Base-by-base conservation (phyloP, 148 eudicot species). In the Linanthus parryae region DNA sequence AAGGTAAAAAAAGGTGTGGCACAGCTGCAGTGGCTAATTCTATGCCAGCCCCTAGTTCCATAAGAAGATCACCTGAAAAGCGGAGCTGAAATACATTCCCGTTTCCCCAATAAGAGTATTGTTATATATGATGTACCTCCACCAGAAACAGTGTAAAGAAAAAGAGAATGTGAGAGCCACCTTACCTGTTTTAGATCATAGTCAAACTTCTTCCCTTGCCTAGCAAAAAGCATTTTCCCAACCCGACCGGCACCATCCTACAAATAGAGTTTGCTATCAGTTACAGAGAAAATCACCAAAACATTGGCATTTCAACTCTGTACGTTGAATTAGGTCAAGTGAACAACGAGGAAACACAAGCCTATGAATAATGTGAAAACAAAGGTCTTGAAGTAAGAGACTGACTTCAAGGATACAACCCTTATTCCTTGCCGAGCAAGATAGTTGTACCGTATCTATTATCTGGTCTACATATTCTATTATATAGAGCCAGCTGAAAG, bases 181-280 rank as follows among this genome's bases (percentile, higher is more conserved):
- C 26, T 42, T 64, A 92, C 99, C 80, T 92, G 99, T 71, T 92
- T 92, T 40, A 92, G 71, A 70, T 92, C 99, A 68, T 84, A 92
- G 68, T 92, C 99, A 59, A 92, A 92, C 63, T 92, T 92, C 79
- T 73, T 92, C 60, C 96, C 99, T 71, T 92, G 99, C 23, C 96
- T 74, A 63, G 99, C 68, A 77, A 77, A 92, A 46, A 92, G 81
- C 99, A 92, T 88, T 73, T 92, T 92, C 45, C 99, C 99, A 23
- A 92, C 77, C 52, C 99, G 78, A 16, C 99, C 99, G 59, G 99
- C 94, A 48, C 96, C 99, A 80, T 92, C 96, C 99, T 92, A 54
- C 59, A 61, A 27, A 62, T 20, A 22, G 30, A 47, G 44, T 51
- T n/a, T n/a, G n/a, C n/a, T n/a, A n/a, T n/a, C n/a, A n/a, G n/a